Evolutionary conservation across 2,329 filamentous ascomycete genomes (phyloP).

Genomic region (Grosmannia serpens): DNA sequence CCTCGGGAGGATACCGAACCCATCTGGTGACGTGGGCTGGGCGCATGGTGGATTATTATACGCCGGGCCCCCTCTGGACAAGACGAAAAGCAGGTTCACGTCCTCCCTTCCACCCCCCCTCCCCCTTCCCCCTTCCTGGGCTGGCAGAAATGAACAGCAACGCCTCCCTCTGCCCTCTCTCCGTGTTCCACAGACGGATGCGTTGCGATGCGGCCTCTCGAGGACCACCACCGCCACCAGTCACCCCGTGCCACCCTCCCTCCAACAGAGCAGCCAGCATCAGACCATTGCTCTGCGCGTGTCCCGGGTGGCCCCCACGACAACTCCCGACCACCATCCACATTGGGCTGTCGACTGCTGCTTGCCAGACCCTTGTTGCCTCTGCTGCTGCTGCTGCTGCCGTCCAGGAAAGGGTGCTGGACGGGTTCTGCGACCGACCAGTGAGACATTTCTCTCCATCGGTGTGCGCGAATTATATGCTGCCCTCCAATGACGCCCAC

Average conservation of each 20-base stretch:
- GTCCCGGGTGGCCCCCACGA: neutral
- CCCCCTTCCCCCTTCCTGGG: neutral
- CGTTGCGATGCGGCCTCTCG: neutral
- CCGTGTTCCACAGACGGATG: neutral
- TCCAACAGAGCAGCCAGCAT: neutral
- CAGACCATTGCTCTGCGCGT: neutral
- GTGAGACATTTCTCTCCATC: neutral
- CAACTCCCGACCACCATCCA: neutral
- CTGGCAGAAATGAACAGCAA: too few relatives aligned
- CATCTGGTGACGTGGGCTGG: neutral
- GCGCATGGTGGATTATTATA: too few relatives aligned
- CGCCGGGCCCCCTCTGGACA: too few relatives aligned
- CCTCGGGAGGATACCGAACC: neutral
- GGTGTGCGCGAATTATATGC: neutral
- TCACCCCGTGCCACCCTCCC: neutral
- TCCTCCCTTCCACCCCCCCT: too few relatives aligned
- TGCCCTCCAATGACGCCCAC: neutral
- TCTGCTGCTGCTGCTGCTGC: too few relatives aligned
- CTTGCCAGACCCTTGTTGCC: neutral
- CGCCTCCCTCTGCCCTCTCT: too few relatives aligned
- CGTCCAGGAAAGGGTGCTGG: too few relatives aligned
- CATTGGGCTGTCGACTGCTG: neutral
- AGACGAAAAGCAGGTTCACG: too few relatives aligned
- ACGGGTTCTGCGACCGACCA: neutral
- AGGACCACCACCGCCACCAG: too few relatives aligned